These are phyloP conservation scores for Lentinula edodes DNA, from an alignment of 768 basidiomycete genomes.

Conservation along the genomic window DNA sequence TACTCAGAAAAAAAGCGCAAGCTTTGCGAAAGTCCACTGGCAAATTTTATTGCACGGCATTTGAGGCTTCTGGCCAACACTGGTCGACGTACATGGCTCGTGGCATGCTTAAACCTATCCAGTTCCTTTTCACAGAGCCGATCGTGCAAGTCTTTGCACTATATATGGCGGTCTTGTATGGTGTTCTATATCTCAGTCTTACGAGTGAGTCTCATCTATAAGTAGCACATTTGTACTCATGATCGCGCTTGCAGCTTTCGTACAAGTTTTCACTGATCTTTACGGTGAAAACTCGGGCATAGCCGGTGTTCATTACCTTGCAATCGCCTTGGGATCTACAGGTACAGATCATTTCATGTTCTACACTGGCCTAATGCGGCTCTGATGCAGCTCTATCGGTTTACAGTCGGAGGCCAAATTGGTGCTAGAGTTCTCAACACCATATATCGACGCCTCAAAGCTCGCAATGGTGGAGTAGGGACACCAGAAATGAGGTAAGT, in stretches of 20 bases:
- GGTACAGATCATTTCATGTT: constrained; percentile 14
- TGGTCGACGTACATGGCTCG: constrained; percentile 39
- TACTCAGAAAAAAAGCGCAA: constrained; percentile 36
- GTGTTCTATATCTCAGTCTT: constrained; percentile 35
- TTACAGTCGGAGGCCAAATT: constrained; percentile 30
- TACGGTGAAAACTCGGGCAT: constrained; percentile 49
- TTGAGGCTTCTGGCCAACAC: constrained; percentile 31
- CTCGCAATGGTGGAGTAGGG: constrained; percentile 44
- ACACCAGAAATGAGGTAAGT: constrained; percentile 46
- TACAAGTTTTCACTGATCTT: constrained; percentile 31
- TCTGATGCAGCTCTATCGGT: neutral
- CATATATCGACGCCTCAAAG: constrained; percentile 39
- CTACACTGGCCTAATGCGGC: neutral
- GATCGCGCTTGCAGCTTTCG: neutral
- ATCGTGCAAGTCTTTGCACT: constrained; percentile 55
- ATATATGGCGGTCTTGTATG: constrained; percentile 59
- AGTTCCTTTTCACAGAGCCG: constrained; percentile 48
- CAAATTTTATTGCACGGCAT: constrained; percentile 34
- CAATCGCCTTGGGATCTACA: constrained; percentile 49
- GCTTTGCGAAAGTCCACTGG: constrained; percentile 28
- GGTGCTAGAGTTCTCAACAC: constrained; percentile 41
- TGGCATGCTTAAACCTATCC: constrained; percentile 53
- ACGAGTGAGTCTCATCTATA: constrained; percentile 21
- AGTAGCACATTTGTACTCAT: neutral
- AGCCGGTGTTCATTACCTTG: constrained; percentile 56